Percentiles rank a stretch among this genome's conserved stretches.
These are phyloP conservation scores for Xerocomellus amylosporus DNA, from an alignment of 768 basidiomycete genomes.

Conservation along the genomic window DNA sequence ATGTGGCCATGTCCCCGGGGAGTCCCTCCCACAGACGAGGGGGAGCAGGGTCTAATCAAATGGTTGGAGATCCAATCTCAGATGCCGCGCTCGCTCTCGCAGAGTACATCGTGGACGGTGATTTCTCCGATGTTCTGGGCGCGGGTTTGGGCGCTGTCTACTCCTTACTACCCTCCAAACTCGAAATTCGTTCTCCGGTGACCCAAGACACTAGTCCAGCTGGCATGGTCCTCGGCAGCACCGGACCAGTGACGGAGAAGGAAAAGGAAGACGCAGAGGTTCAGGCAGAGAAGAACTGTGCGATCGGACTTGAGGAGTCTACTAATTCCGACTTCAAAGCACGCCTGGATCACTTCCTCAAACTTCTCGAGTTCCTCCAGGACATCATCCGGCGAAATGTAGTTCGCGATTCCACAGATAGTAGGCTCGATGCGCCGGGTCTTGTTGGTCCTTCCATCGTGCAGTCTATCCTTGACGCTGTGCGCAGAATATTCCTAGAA, in stretches of 20 bases:
- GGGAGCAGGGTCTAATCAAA: constrained; percentile 25
- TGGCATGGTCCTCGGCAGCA: constrained; percentile 74
- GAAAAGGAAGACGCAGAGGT: constrained; percentile 55
- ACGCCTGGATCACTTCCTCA: constrained; percentile 85
- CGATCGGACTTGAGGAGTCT: constrained; percentile 74
- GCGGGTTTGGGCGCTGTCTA: constrained; percentile 93
- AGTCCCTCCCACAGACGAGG: constrained; percentile 45
- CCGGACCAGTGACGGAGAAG: constrained; percentile 51
- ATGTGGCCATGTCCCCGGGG: constrained; percentile 88
- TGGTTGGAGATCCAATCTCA: constrained; percentile 60
- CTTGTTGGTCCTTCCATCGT: constrained; percentile 79
- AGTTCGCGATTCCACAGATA: constrained; percentile 35
- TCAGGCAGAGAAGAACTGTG: constrained; percentile 49
- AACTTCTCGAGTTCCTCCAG: constrained; percentile 86
- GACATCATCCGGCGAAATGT: constrained; percentile 77
- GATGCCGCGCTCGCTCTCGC: constrained; percentile 87
- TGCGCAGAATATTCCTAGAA: constrained; percentile 84
- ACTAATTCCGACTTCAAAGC: constrained; percentile 70
- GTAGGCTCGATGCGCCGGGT: constrained; percentile 51
- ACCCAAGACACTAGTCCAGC: constrained; percentile 38
- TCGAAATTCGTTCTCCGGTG: constrained; percentile 58
- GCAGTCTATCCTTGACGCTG: constrained; percentile 77
- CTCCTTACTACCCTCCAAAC: constrained; percentile 84
- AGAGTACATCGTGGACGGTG: constrained; percentile 94
- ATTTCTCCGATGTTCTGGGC: constrained; percentile 95